phyloP scores from a whole-genome alignment of 768 basidiomycete genomes.

The Termitomyces sp. region DNA sequence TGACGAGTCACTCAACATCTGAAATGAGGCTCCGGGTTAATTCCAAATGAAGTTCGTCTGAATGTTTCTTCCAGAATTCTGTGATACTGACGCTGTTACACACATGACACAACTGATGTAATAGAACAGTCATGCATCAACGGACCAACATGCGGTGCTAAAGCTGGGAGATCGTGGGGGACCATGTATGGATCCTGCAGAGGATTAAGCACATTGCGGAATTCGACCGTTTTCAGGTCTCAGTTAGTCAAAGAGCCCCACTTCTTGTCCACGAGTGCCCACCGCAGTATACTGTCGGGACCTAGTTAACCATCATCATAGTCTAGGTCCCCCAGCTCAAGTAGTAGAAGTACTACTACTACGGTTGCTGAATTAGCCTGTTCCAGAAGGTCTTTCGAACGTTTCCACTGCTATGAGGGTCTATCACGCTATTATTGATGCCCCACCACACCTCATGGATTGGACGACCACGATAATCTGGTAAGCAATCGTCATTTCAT shows the following conservation, averaged over 20 bases:
- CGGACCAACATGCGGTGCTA: no score
- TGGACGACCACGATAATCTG: constrained; percentile 10
- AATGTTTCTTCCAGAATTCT: no score
- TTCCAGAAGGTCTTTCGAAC: neutral
- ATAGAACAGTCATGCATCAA: no score
- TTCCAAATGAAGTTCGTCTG: no score
- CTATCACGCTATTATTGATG: neutral
- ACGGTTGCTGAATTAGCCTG: neutral
- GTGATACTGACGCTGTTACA: no score
- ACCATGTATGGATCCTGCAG: no score
- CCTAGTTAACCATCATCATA: neutral
- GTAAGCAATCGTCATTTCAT: neutral
- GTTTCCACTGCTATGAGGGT: constrained; percentile 5
- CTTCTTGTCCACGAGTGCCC: no score
- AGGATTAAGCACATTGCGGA: neutral
- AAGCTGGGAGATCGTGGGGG: no score
- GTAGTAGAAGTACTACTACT: no score
- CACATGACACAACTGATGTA: no score
- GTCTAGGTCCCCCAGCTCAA: neutral
- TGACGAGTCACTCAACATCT: no score
- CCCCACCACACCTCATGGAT: neutral
- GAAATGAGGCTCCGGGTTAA: no score
- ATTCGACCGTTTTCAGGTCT: neutral
- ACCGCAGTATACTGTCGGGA: neutral
- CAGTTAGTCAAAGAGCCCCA: neutral